phyloP scores from a whole-genome alignment of 139 green algal species.

The Chlamydomonas sphaeroides region DNA sequence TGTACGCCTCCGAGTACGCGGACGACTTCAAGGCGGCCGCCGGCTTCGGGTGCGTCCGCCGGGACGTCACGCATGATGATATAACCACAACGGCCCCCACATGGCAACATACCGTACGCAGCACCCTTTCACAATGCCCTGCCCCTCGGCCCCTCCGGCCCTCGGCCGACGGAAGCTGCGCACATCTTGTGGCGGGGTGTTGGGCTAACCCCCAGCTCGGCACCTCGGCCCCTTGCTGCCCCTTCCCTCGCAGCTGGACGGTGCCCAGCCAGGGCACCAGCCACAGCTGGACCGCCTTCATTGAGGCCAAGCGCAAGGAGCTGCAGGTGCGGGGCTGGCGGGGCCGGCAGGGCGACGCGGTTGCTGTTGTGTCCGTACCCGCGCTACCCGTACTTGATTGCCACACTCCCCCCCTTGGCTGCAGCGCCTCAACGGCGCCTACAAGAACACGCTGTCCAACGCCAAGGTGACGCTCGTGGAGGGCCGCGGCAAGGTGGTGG shows the following conservation, averaged over 20 bases:
- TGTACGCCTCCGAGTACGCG: slow-evolving; percentile 91
- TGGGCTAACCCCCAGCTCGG: no score
- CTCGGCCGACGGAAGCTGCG: no score
- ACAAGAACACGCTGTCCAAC: slow-evolving; percentile 87
- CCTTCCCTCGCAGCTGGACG: slow-evolving; percentile 59
- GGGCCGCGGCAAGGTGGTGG: slow-evolving; percentile 85
- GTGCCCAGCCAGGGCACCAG: slow-evolving; percentile 24
- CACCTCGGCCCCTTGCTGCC: not conserved
- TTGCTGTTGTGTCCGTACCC: not conserved
- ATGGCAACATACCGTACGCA: no score
- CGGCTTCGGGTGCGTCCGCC: slow-evolving; percentile 87
- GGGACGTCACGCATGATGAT: no score
- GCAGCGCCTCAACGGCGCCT: slow-evolving; percentile 89
- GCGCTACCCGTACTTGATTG: no score
- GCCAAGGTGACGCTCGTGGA: slow-evolving; percentile 80
- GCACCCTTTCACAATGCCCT: not conserved
- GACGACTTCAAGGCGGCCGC: slow-evolving; percentile 84
- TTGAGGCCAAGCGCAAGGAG: slow-evolving; percentile 90
- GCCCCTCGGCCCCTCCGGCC: not conserved
- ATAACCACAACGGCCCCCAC: no score
- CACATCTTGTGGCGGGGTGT: no score
- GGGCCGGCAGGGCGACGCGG: no score
- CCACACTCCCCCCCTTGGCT: no score
- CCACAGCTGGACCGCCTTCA: slow-evolving; percentile 70
- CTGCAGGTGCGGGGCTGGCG: slow-evolving; percentile 68